Conservation (phyloP, 768 basidiomycete genomes). For the Heimioporus sp. region DNA sequence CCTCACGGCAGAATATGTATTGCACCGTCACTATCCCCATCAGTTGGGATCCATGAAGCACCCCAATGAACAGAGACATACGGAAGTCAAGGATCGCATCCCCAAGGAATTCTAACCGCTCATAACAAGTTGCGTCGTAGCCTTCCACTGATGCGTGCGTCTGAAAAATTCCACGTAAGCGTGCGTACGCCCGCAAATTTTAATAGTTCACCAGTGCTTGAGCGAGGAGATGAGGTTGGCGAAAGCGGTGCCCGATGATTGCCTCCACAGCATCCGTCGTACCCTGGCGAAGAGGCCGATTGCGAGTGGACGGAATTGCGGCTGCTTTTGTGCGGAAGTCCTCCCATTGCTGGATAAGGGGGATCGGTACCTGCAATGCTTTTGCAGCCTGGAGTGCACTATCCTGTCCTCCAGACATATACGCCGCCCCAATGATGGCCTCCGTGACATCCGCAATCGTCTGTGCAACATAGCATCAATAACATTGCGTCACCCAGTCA, state of each 20-base stretch:
- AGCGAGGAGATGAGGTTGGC: constrained; percentile 58
- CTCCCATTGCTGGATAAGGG: constrained; percentile 62
- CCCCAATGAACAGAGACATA: constrained; percentile 35
- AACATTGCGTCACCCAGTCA: neutral
- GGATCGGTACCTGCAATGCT: constrained; percentile 63
- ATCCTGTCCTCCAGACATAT: constrained; percentile 69
- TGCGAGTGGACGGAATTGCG: constrained; percentile 42
- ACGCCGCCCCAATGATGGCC: constrained; percentile 82
- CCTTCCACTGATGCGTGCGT: constrained; percentile 64
- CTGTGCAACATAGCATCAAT: constrained; percentile 36
- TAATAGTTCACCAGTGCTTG: constrained; percentile 64
- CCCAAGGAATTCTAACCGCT: constrained; percentile 81
- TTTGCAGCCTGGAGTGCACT: constrained; percentile 63
- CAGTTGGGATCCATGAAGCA: neutral
- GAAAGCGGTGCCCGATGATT: constrained; percentile 63
- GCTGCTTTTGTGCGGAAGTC: constrained; percentile 57
- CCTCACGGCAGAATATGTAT: constrained; percentile 64
- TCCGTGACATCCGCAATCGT: constrained; percentile 83
- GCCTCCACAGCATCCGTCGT: constrained; percentile 56
- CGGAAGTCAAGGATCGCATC: constrained; percentile 85
- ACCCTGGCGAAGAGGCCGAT: constrained; percentile 44
- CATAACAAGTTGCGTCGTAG: constrained; percentile 58
- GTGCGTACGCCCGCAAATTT: neutral
- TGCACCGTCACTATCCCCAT: constrained; percentile 61
- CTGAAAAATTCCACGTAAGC: constrained; percentile 37